Evolutionary conservation across 1,139 yeast genomes (phyloP).

Genomic region (Kurtzmaniella quercitrusa): DNA sequence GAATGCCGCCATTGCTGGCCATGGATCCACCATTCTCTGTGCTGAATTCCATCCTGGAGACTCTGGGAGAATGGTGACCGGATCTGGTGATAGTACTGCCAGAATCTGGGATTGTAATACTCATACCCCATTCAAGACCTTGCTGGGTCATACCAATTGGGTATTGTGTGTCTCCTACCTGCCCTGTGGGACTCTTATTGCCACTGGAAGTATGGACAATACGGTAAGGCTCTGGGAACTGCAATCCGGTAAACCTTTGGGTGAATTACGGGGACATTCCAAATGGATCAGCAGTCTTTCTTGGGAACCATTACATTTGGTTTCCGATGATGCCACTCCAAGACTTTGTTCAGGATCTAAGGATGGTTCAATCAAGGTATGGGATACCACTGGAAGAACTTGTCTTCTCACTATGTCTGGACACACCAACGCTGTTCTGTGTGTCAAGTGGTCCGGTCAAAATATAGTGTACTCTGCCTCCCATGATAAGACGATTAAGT

Average conservation of each 20-base stretch:
- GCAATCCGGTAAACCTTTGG: conserved; percentile 66
- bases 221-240: conserved; percentile 88
- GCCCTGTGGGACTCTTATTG: conserved; percentile 86
- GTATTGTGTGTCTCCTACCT: conserved; percentile 92
- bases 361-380: conserved; percentile 83
- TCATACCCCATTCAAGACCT: conserved; percentile 79
- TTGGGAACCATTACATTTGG: conserved; percentile 94
- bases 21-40: conserved; percentile 87
- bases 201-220: conserved; percentile 95
- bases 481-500: conserved; percentile 90
- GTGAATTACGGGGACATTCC: conserved; percentile 76
- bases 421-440: conserved; percentile 83
- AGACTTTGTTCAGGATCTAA: conserved; percentile 85
- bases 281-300: conserved; percentile 87
- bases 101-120: conserved; percentile 97
- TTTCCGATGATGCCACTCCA: conserved; percentile 60
- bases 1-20: conserved; percentile 91
- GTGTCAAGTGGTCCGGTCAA: conserved; percentile 95
- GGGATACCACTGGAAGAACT: conserved; percentile 80
- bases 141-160: conserved; percentile 89
- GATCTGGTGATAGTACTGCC: conserved; percentile 97
- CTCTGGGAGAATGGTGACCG: conserved; percentile 84
- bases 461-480: conserved; percentile 85
- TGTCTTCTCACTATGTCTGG: conserved; percentile 77
- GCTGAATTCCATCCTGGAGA: conserved; percentile 93